Conservation (phyloP, 495 filamentous ascomycete species). For the Penicillium robsamsonii region DNA sequence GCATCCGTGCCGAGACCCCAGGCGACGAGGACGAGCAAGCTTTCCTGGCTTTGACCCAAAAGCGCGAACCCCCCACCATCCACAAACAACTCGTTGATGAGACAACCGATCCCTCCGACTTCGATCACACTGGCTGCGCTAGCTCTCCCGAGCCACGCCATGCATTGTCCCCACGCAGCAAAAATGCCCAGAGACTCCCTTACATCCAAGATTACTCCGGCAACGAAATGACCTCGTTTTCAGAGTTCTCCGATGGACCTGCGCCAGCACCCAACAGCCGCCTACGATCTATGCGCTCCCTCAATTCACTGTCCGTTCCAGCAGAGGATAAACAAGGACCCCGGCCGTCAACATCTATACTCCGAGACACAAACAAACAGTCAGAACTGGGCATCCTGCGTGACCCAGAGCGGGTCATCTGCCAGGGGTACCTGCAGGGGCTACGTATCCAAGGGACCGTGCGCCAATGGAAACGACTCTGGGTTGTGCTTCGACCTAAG, state of each 20-base stretch:
- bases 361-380: slow-evolving; percentile 56
- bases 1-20: slow-evolving; percentile 74
- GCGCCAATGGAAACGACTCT: slow-evolving; percentile 90
- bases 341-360: slow-evolving; percentile 3
- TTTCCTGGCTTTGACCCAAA: slow-evolving; percentile 57
- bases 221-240: slow-evolving; percentile 82
- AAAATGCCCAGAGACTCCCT: slow-evolving; percentile 38
- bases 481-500: slow-evolving; percentile 86
- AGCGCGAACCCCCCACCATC: slow-evolving; percentile 32
- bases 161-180: slow-evolving; percentile 29
- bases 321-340: slow-evolving; percentile 29
- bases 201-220: slow-evolving; percentile 77
- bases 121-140: slow-evolving; percentile 32
- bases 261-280: slow-evolving; percentile 25
- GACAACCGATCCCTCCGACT: slow-evolving; percentile 47
- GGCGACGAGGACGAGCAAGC: slow-evolving; percentile 85
- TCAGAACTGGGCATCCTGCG: slow-evolving; percentile 54
- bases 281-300: slow-evolving; percentile 35
- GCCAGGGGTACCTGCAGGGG: slow-evolving; percentile 86
- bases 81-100: slow-evolving; percentile 43
- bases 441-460: slow-evolving; percentile 84
- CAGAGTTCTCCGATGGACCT: slow-evolving; percentile 79
- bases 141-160: slow-evolving; percentile 48
- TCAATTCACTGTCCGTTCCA: slow-evolving; percentile 33
- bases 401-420: slow-evolving; percentile 75